phyloP scores from a whole-genome alignment of 108 stramenopile genomes.

The Pseudonitzschia multiseries region DNA sequence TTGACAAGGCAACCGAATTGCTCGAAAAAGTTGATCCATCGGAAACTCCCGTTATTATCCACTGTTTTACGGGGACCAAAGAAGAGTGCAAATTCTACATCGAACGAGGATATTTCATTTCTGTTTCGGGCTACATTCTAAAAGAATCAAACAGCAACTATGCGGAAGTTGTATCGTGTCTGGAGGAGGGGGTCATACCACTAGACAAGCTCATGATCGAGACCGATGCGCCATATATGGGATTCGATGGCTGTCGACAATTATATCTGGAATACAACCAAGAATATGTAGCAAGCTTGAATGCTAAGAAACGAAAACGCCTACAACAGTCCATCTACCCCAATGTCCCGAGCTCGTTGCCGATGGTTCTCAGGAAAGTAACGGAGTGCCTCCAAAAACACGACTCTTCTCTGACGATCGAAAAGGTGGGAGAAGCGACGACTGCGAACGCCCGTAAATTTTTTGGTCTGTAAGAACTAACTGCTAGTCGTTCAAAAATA shows the following conservation, averaged over 20 bases:
- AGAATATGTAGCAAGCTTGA: constrained; percentile 37
- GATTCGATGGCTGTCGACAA: constrained; percentile 60
- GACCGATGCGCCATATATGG: constrained; percentile 91
- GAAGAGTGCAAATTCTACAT: constrained; percentile 67
- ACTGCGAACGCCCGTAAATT: constrained; percentile 54
- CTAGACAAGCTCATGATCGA: constrained; percentile 79
- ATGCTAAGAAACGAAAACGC: constrained; percentile 71
- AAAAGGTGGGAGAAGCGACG: constrained; percentile 48
- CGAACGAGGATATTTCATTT: constrained; percentile 65
- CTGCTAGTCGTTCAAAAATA: neutral
- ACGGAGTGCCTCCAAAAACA: constrained; percentile 34
- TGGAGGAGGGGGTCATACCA: constrained; percentile 63
- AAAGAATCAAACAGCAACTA: constrained; percentile 39
- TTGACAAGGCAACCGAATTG: constrained; percentile 56
- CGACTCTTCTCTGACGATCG: constrained; percentile 28
- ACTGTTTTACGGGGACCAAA: constrained; percentile 83
- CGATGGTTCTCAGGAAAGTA: constrained; percentile 49
- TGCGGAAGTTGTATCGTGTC: constrained; percentile 51
- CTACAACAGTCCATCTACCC: constrained; percentile 67
- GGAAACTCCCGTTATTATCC: constrained; percentile 60
- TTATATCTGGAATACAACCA: constrained; percentile 52
- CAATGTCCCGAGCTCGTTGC: constrained; percentile 65
- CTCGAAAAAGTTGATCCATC: constrained; percentile 41
- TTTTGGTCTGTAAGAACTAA: constrained; percentile 41
- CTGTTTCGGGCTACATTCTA: constrained; percentile 60